A percentile compares a stretch with the other conserved stretches of the same genome.
Conservation (phyloP, 306 rosid genomes). For the Gynostemma pentaphyllum region DNA sequence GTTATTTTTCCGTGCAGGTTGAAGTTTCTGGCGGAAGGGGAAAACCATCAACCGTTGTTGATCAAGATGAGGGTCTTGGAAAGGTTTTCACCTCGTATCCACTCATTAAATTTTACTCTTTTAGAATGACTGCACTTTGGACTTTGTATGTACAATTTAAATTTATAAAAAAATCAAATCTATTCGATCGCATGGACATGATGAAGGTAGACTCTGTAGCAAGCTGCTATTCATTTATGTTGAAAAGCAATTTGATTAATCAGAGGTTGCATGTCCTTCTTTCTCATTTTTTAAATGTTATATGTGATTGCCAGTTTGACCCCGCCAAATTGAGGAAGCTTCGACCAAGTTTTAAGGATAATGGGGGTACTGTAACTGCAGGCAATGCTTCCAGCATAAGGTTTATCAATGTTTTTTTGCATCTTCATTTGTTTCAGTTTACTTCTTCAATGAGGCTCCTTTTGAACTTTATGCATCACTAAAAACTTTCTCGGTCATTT, state of each 20-base stretch:
- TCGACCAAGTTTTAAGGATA: conserved; percentile 91
- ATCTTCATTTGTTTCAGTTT: neutral
- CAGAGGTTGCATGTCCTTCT: neutral
- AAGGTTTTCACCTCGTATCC: conserved; percentile 40
- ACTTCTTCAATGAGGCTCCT: too few relatives aligned
- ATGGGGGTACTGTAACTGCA: conserved; percentile 89
- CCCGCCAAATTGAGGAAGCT: conserved; percentile 91
- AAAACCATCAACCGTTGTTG: conserved; percentile 65
- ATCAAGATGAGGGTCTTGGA: conserved; percentile 86
- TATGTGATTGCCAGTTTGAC: conserved; percentile 58
- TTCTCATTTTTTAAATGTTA: conserved; percentile 1
- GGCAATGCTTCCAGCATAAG: conserved; percentile 99
- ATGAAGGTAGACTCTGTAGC: neutral
- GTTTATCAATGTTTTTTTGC: conserved; percentile 23
- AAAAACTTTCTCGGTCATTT: too few relatives aligned
- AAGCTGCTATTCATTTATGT: neutral
- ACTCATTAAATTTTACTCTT: neutral
- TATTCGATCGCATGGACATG: neutral
- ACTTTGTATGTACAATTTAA: neutral
- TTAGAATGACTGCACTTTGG: neutral
- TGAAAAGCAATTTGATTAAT: neutral
- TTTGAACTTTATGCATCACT: too few relatives aligned
- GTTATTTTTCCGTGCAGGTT: conserved; percentile 19
- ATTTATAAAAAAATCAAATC: neutral
- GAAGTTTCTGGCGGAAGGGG: conserved; percentile 99